Evolutionary conservation across 495 filamentous ascomycete genomes (phyloP).

Genomic region (Jackrogersella multiformis): DNA sequence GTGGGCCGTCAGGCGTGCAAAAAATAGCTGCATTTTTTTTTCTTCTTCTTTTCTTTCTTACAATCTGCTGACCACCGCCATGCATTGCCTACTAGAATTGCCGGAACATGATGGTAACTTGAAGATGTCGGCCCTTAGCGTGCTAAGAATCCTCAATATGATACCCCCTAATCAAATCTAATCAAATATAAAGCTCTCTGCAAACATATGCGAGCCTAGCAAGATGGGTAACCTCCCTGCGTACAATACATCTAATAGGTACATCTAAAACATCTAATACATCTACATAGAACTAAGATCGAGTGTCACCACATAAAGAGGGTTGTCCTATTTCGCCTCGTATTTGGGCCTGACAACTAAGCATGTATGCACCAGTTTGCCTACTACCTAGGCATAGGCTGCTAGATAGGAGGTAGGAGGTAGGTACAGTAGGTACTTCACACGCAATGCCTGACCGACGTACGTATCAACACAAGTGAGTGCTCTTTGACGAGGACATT

Average conservation of each 20-base stretch:
- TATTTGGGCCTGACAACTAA: constrained; percentile 39
- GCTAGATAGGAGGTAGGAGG: no score
- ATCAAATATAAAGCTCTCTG: constrained; percentile 29
- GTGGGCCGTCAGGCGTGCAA: constrained; percentile 30
- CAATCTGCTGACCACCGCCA: constrained; percentile 34
- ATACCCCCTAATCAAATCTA: neutral
- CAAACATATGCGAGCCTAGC: constrained; percentile 8
- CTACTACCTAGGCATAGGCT: no score
- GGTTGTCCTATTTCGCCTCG: constrained; percentile 36
- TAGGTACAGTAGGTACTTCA: no score
- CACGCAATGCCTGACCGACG: constrained; percentile 13
- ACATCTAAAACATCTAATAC: neutral
- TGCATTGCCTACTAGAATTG: constrained; percentile 16
- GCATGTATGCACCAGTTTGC: constrained; percentile 33
- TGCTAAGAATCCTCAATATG: neutral
- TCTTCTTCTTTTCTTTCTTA: constrained; percentile 1
- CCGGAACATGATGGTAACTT: neutral
- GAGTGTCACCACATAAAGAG: constrained; percentile 21
- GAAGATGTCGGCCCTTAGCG: no score
- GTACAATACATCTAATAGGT: neutral
- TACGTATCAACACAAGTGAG: constrained; percentile 21
- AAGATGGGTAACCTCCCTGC: constrained; percentile 3
- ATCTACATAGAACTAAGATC: neutral
- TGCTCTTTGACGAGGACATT: constrained; percentile 24
- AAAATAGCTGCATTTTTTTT: constrained; percentile 22